A percentile compares a stretch with the other conserved stretches of the same genome.
Conservation (phyloP, 371 early-diverging fungal species). For the Blakeslea trispora region DNA sequence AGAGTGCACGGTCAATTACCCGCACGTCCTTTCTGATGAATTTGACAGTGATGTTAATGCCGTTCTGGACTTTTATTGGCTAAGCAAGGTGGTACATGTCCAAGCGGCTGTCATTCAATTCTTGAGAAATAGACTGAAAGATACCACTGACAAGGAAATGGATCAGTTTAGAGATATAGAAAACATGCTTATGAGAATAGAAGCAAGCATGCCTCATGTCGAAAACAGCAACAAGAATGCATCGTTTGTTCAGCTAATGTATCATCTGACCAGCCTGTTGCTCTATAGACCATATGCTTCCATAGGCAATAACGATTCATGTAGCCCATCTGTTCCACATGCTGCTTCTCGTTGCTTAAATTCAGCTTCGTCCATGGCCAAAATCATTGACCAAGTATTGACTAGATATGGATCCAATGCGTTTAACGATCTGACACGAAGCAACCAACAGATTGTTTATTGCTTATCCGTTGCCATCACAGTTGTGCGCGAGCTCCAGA, state of each 20-base stretch:
- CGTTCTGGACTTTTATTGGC: slow-evolving; percentile 36
- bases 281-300: slow-evolving; percentile 26
- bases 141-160: slow-evolving; percentile 1
- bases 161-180: slow-evolving; percentile 12
- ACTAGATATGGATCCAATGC: slow-evolving; percentile 21
- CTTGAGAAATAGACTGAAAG: slow-evolving; percentile 21
- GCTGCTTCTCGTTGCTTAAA: slow-evolving; percentile 25
- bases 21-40: slow-evolving; percentile 27
- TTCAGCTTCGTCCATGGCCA: slow-evolving; percentile 33
- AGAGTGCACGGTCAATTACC: slow-evolving; percentile 32
- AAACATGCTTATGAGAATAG: slow-evolving; percentile 9
- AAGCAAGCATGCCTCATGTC: slow-evolving; percentile 9
- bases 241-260: slow-evolving; percentile 21
- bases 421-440: slow-evolving; percentile 30
- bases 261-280: slow-evolving; percentile 23
- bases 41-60: slow-evolving; percentile 14
- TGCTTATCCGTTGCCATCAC: slow-evolving; percentile 45
- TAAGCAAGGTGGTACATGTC: slow-evolving; percentile 34
- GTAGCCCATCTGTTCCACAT: background rate
- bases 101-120: slow-evolving; percentile 37
- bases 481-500: slow-evolving; percentile 15
- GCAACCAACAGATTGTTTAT: slow-evolving; percentile 43
- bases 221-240: slow-evolving; percentile 1
- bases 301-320: background rate
- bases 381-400: slow-evolving; percentile 27